A percentile compares a stretch with the other conserved stretches of the same genome.
These are phyloP conservation scores for Schizophyllum amplum DNA, from an alignment of 1,284 basidiomycete species.

Conservation along the genomic window DNA sequence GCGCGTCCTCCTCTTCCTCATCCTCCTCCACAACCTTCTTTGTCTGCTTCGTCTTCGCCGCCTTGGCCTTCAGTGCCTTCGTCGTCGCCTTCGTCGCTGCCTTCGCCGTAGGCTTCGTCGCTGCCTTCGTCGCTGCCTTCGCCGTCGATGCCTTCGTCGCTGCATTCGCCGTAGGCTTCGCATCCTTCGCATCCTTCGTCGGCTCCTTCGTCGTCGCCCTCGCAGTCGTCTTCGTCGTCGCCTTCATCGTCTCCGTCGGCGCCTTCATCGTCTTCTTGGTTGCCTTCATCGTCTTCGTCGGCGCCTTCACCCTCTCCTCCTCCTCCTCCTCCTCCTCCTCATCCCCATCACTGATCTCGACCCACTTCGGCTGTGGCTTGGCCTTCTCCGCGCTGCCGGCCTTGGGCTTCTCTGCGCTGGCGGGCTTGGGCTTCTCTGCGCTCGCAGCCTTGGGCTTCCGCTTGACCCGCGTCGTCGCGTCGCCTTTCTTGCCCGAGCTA, in stretches of 20 bases:
- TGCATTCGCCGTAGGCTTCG: too few relatives aligned
- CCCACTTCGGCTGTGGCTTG: too few relatives aligned
- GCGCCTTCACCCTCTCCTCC: slow-evolving; percentile 2
- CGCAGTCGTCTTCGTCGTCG: background rate
- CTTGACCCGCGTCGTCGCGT: slow-evolving; percentile 8
- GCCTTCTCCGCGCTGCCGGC: too few relatives aligned
- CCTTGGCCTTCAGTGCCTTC: slow-evolving; percentile 5
- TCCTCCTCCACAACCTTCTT: background rate
- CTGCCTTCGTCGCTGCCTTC: background rate
- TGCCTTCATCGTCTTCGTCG: too few relatives aligned
- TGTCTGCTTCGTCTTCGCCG: slow-evolving; percentile 8
- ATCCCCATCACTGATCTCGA: slow-evolving; percentile 8
- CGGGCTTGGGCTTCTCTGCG: background rate
- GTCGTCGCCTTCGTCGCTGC: slow-evolving; percentile 11
- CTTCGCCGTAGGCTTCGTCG: background rate
- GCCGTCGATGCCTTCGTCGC: background rate
- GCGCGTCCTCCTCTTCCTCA: background rate
- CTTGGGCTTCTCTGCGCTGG: background rate
- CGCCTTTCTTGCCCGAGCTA: slow-evolving; percentile 1
- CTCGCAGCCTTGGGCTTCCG: slow-evolving; percentile 1
- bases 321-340: slow-evolving; percentile 6
- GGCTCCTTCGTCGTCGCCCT: too few relatives aligned
- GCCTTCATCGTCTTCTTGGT: too few relatives aligned
- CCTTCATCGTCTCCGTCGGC: too few relatives aligned
- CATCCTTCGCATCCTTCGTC: too few relatives aligned